Percentiles rank a stretch among this genome's conserved stretches.
These are phyloP conservation scores for Rhodosorus marinus DNA, from an alignment of 23 red algal species.

Conservation along the genomic window DNA sequence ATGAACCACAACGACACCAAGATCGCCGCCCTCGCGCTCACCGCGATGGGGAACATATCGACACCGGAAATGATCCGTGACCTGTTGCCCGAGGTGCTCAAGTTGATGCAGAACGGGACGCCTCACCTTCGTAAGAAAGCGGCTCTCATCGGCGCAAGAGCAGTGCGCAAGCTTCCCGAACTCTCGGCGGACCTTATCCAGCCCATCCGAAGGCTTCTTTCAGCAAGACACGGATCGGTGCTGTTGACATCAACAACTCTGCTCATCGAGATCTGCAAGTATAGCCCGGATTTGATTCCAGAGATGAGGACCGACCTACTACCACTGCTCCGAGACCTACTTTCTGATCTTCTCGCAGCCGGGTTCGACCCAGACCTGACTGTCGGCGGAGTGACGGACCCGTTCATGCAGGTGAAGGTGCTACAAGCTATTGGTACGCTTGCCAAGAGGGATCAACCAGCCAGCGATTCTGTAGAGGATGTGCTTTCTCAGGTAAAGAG, in stretches of 20 bases:
- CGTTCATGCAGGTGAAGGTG: slow-evolving; percentile 42
- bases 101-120: slow-evolving; percentile 18
- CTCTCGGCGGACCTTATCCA: slow-evolving; percentile 25
- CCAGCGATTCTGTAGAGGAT: too few relatives aligned
- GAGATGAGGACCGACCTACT: background rate
- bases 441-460: background rate
- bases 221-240: slow-evolving; percentile 5
- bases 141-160: slow-evolving; percentile 50
- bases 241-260: slow-evolving; percentile 22
- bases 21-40: slow-evolving; percentile 66
- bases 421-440: slow-evolving; percentile 24
- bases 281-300: background rate
- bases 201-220: slow-evolving; percentile 16
- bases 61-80: slow-evolving; percentile 78
- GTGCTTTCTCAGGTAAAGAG: too few relatives aligned
- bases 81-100: slow-evolving; percentile 56
- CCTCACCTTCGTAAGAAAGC: slow-evolving; percentile 84
- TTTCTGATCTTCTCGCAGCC: slow-evolving; percentile 2
- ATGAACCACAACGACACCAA: slow-evolving; percentile 46
- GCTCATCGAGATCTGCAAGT: slow-evolving; percentile 14
- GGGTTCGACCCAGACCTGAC: slow-evolving; percentile 7
- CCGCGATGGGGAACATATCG: slow-evolving; percentile 63
- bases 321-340: background rate
- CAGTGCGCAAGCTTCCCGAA: slow-evolving; percentile 56
- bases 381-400: slow-evolving; percentile 32